Evolutionary conservation across 192 early-diverging fungal genomes (phyloP).

Genomic region (Umbelopsis vinacea): DNA sequence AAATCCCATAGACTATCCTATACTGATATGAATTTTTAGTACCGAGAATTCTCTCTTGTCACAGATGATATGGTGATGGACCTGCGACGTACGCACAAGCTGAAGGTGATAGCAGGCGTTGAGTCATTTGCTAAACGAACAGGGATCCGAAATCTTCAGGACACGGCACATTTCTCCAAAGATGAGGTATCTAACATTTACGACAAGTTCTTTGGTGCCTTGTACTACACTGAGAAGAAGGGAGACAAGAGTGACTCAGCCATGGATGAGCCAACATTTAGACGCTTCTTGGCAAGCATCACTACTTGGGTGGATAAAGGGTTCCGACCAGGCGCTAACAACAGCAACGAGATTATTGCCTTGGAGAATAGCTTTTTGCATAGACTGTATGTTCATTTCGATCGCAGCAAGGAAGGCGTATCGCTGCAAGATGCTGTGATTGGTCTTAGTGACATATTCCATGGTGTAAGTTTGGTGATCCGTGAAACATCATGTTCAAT

Average conservation of each 20-base stretch:
- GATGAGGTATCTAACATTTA: conserved; percentile 80
- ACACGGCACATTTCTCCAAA: conserved; percentile 69
- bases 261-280: conserved; percentile 63
- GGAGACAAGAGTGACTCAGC: conserved; percentile 30
- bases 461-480: conserved; percentile 22
- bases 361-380: conserved; percentile 27
- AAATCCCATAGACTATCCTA: conserved; percentile 58
- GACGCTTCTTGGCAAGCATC: conserved; percentile 63
- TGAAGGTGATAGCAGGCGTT: conserved; percentile 82
- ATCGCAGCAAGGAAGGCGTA: conserved; percentile 19
- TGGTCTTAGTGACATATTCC: conserved; percentile 60
- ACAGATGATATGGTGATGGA: conserved; percentile 71
- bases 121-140: conserved; percentile 84
- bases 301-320: conserved; percentile 54
- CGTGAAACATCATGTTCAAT: not conserved
- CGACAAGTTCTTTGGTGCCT: conserved; percentile 77
- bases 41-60: conserved; percentile 81
- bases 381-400: conserved; percentile 34
- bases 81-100: conserved; percentile 76
- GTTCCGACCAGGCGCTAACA: conserved; percentile 11
- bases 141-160: conserved; percentile 69
- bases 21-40: conserved; percentile 61
- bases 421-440: conserved; percentile 69
- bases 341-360: not conserved
- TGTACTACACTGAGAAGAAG: conserved; percentile 55